Base-by-base conservation (phyloP, 208 protist species). In the Jaenimonas drosophilae region DNA sequence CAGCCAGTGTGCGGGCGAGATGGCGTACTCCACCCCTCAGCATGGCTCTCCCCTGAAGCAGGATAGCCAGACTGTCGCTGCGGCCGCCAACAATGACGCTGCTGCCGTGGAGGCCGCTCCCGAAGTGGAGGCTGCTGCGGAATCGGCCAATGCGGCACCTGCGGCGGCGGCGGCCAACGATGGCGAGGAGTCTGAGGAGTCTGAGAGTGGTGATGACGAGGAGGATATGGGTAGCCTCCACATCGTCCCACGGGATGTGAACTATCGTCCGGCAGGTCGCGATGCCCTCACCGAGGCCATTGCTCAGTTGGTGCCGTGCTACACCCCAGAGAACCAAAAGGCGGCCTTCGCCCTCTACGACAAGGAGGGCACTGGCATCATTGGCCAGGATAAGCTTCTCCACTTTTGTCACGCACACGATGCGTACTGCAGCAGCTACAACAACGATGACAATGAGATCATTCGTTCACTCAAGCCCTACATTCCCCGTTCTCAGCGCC, bases 341-440 rank as follows among this genome's bases (percentile, higher is more conserved):
- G 49, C 44, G 14, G 60, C 58, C 1, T 74, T 74, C 51, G 28
- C 31, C 11, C n/a, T 57, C 1, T 65, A 64, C 51, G 60, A 69
- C 29, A 39, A 11, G 16, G 25, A 64, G 3, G 36, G 38, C 7
- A 43, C 47, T 16, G 66, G 66, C 3, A 45, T 51, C 31, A 52
- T 74, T 1, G 52, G 47, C 43, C 39, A 23, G 0, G 32, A 59
- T 23, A 48, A 74, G 54, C 33, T 74, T 7, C 25, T 74, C 0
- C 49, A 64, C 60, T 74, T 74, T 41, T 67, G 59, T 27, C 48
- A 51, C 27, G 40, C 60, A 11, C 60, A 74, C 41, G 52, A 54
- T 21, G 60, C 66, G 0, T 54, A 65, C 27, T 56, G 49, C 42
- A 45, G 55, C 37, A 21, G 26, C 11, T 53, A 48, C 16, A 24